These are phyloP conservation scores for Nakazawaea wyomingensis DNA, from an alignment of 805 yeast species.

Conservation along the genomic window DNA sequence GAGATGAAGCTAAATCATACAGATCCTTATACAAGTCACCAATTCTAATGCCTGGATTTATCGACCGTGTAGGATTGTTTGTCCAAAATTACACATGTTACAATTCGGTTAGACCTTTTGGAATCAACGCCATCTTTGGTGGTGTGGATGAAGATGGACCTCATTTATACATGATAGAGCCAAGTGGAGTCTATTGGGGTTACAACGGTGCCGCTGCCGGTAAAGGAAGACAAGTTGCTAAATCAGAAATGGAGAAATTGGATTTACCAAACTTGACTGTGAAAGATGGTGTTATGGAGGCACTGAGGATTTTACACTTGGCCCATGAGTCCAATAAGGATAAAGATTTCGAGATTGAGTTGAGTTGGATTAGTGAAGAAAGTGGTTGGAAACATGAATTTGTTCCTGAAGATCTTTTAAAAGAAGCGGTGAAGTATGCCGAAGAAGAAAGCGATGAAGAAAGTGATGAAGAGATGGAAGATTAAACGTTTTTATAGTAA, in stretches of 20 bases:
- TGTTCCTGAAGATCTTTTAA: constrained; percentile 73
- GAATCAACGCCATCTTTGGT: constrained; percentile 87
- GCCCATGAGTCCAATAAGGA: constrained; percentile 99
- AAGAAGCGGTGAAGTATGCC: constrained; percentile 81
- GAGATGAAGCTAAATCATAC: constrained; percentile 84
- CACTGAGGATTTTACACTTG: constrained; percentile 85
- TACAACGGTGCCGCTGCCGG: constrained; percentile 97
- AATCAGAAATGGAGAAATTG: constrained; percentile 90
- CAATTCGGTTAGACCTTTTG: constrained; percentile 97
- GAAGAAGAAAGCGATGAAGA: constrained; percentile 78
- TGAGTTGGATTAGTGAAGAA: constrained; percentile 77
- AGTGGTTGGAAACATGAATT: constrained; percentile 77
- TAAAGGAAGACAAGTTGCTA: constrained; percentile 97
- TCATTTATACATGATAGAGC: constrained; percentile 94
- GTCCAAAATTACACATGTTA: constrained; percentile 95
- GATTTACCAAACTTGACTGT: constrained; percentile 65
- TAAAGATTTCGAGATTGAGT: constrained; percentile 92
- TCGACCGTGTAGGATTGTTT: constrained; percentile 83
- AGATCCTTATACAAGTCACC: constrained; percentile 71
- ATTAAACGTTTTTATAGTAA: constrained; percentile 13
- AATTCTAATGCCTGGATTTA: constrained; percentile 74
- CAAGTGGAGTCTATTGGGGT: constrained; percentile 97
- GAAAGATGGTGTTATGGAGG: constrained; percentile 84
- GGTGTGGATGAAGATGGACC: constrained; percentile 90
- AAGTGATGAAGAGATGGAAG: constrained; percentile 47